phyloP scores from a whole-genome alignment of 2,329 filamentous ascomycete species.

The Cryphonectria parasitica region DNA sequence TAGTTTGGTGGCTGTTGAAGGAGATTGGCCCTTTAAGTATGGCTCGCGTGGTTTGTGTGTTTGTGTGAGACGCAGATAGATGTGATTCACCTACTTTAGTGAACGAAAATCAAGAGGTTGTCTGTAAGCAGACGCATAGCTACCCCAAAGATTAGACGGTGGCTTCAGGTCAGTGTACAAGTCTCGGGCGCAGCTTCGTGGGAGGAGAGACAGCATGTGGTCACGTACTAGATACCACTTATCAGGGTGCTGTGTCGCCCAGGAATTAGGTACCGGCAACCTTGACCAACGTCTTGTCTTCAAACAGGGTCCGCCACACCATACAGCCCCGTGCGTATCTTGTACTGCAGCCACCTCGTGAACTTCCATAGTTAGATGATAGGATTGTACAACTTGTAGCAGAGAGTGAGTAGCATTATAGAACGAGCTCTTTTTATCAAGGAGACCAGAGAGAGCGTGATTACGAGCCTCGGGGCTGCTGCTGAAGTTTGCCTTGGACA shows the following conservation, averaged over 20 bases:
- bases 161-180: too few species aligned
- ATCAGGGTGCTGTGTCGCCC: not conserved
- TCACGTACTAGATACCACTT: not conserved
- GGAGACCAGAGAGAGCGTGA: not conserved
- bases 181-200: not conserved
- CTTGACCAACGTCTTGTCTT: not conserved
- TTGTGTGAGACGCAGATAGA: not conserved
- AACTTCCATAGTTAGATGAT: not conserved
- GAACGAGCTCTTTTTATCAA: not conserved
- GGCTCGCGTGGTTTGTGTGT: not conserved
- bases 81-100: too few species aligned
- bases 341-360: not conserved
- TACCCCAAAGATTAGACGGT: not conserved
- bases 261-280: not conserved
- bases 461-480: not conserved
- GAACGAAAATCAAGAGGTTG: too few species aligned
- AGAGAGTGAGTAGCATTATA: not conserved
- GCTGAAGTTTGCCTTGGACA: not conserved
- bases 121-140: not conserved
- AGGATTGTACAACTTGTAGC: not conserved
- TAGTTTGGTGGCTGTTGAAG: not conserved
- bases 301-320: not conserved
- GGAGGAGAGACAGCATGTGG: not conserved
- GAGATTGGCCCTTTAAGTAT: not conserved
- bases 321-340: not conserved